Evolutionary conservation across 495 filamentous ascomycete genomes (phyloP), one percentile per base, ranked within the genome.

Genomic region (Talaromyces ruber): DNA sequence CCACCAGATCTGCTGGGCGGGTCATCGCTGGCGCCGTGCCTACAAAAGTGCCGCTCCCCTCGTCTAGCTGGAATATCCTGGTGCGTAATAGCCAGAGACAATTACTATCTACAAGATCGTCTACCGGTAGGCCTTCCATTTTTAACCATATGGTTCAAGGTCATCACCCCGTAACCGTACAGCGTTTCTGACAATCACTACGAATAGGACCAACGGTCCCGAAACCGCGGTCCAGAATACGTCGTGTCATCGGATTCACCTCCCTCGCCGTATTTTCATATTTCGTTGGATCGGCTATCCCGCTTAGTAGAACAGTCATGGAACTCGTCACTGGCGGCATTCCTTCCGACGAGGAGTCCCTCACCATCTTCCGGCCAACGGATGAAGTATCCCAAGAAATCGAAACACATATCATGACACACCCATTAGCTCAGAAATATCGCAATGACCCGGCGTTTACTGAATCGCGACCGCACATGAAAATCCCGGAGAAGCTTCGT

Each of bases 391-490:
- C 87, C 22, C 77, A 74, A 50, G 81, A 86, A 62, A 82, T 93
- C 62, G 86, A 97, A 63, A 75, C 82, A 26, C 80, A 82, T 67
- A 91, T 98, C 68, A 81, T 83, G 67, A 84, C 77, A 63, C 92
- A 96, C 74, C 90, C 91, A 7, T 67, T 97, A 6, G 77, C 86
- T 12, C 66, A 75, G 4, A 78, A 79, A 14, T 78, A 97, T n/a
- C 86, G 91, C 26, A 74, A 73, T 16, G 80, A 88, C 66, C 79
- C 86, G 11, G 82, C 81, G 4, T 90, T 87, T 73, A 79, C 78
- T 24, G 93, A 95, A 70, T 85, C 88, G 18, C 82, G 95, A 34
- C 95, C 95, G 22, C 90, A 97, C 70, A 73, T 97, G 66, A 93
- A 92, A 71, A 87, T 97, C 67, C 91, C 92, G 0, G 74, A 79